Base-by-base conservation (phyloP, 352 stramenopile genomes). In the Phytophthora litchii region DNA sequence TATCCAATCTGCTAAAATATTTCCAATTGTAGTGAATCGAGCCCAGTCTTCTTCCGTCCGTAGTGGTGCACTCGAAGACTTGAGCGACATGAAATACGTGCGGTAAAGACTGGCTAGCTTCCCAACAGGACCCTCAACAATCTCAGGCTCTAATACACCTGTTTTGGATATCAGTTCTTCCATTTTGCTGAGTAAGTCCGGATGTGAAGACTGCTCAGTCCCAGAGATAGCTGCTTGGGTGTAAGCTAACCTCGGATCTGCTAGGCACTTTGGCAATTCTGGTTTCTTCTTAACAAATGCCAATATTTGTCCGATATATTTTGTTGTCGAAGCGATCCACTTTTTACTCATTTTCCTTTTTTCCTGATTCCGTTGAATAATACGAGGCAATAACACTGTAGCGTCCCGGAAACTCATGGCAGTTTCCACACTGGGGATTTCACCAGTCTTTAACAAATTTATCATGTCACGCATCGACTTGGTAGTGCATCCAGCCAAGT, bases 1-100 rank as follows among this genome's bases (percentile, higher is more conserved):
- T 50, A 60, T 52, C 51, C 40, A 51, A 13, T 45, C 51, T 6
- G n/a, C 51, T 4, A 60, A 35, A 43, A 43, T 19, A 20, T 60
- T 34, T 23, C 40, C 51, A 19, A 60, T 60, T 35, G 1, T 51
- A 52, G 14, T n/a, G 27, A 60, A 60, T 4, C 40, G 51, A 44
- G 10, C 6, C 51, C 51, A 60, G 10, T 60, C 51, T 31, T 45
- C 40, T 36, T 52, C 40, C 16, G 40, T 52, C 10, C 51, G 38
- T n/a, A 6, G 10, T 21, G 10, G 19, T 31, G 17, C 11, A 23
- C 34, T 17, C 23, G 23, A 5, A 27, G 12, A 3, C 27, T 50
- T 50, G 29, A 9, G 29, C 31, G 50, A 11, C 27, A 43, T 48
- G 9, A 50, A 36, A n/a, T 50, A 38, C 0, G 25, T 50, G n/a